These are phyloP conservation scores for Tulasnella sp. DNA, from an alignment of 768 basidiomycete species.

Conservation along the genomic window DNA sequence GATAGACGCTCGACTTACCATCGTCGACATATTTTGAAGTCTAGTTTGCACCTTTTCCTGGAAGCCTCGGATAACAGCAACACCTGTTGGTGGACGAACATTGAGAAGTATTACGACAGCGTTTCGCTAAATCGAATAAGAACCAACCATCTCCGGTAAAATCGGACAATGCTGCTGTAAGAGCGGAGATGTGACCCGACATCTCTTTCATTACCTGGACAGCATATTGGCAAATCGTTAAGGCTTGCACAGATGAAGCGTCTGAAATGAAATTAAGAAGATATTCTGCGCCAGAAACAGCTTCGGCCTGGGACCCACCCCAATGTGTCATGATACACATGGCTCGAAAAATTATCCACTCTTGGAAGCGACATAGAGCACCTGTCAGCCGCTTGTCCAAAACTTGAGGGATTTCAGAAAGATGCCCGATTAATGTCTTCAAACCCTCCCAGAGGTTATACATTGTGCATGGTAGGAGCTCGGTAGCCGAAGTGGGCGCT, in stretches of 20 bases:
- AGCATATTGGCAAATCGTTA: background rate
- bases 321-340: conserved; percentile 60
- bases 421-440: conserved; percentile 58
- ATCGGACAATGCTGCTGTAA: conserved; percentile 56
- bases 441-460: conserved; percentile 60
- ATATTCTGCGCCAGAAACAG: conserved; percentile 38
- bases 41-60: conserved; percentile 1
- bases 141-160: conserved; percentile 66
- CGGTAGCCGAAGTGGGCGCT: conserved; percentile 32
- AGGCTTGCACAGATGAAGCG: accelerated
- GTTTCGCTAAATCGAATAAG: background rate
- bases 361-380: conserved; percentile 62
- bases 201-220: conserved; percentile 35
- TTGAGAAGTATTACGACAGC: background rate
- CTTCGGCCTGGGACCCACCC: conserved; percentile 25
- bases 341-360: conserved; percentile 73
- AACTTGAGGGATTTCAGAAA: conserved; percentile 74
- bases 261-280: background rate
- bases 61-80: conserved; percentile 57
- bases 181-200: conserved; percentile 66
- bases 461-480: conserved; percentile 63
- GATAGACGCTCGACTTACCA: background rate
- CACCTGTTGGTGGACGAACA: conserved; percentile 42
- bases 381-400: conserved; percentile 64
- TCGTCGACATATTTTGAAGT: conserved; percentile 26